These are phyloP conservation scores for Solanum etuberosum DNA, from an alignment of 257 asterid genomes.

Conservation along the genomic window DNA sequence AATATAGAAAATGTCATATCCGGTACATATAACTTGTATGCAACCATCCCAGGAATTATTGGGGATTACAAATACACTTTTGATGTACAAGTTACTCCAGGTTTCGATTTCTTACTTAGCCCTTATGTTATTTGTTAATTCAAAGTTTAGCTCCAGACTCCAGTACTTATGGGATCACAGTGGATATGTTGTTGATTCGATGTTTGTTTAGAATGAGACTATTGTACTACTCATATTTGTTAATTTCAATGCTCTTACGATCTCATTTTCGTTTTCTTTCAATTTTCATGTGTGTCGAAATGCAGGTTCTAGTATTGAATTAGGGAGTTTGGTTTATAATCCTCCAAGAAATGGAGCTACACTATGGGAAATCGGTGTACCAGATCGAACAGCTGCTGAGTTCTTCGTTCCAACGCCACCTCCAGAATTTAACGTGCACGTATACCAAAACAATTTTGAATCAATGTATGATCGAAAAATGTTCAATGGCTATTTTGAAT, in stretches of 20 bases:
- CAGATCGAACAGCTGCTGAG: constrained; percentile 57
- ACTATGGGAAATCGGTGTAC: constrained; percentile 68
- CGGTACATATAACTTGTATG: constrained; percentile 50
- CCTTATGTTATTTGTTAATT: neutral
- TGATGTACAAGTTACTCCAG: constrained; percentile 21
- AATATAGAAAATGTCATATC: constrained; percentile 28
- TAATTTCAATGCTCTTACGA: neutral
- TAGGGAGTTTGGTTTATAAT: constrained; percentile 23
- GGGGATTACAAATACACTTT: constrained; percentile 51
- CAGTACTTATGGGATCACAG: neutral
- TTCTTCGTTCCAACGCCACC: constrained; percentile 42
- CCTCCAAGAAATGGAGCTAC: constrained; percentile 53
- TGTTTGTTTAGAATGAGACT: neutral
- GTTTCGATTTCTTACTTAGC: neutral
- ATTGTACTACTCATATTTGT: neutral
- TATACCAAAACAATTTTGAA: neutral
- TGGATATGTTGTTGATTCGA: too few species aligned
- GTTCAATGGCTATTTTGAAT: neutral
- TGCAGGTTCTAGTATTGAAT: constrained; percentile 17
- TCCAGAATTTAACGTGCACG: neutral
- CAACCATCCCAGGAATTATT: constrained; percentile 30
- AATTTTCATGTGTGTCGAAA: neutral
- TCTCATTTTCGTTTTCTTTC: neutral
- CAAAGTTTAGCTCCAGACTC: neutral
- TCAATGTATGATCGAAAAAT: neutral